These are phyloP conservation scores for Phytophthora citricola DNA, from an alignment of 352 stramenopile species.

Conservation along the genomic window DNA sequence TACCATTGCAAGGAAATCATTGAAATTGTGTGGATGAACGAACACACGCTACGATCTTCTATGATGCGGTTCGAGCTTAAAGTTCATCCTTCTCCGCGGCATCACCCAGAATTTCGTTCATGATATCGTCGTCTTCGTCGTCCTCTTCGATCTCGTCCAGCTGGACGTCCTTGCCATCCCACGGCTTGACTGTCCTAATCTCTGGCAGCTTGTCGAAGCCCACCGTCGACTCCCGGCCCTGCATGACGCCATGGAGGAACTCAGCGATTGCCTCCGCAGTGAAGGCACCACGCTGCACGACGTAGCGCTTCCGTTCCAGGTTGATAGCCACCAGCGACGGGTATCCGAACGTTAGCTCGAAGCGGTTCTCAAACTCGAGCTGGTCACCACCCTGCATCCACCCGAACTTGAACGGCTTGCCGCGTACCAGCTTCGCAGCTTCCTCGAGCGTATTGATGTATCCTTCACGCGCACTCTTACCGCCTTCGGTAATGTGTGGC, in stretches of 20 bases:
- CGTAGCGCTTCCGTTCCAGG: slow-evolving; percentile 84
- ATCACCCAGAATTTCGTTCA: slow-evolving; percentile 83
- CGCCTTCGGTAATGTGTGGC: slow-evolving; percentile 90
- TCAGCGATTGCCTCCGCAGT: slow-evolving; percentile 66
- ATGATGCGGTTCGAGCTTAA: slow-evolving; percentile 39
- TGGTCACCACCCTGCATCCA: slow-evolving; percentile 93
- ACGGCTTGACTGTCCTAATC: slow-evolving; percentile 71
- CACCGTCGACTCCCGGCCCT: slow-evolving; percentile 70
- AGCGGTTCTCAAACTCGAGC: slow-evolving; percentile 78
- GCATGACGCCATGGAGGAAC: slow-evolving; percentile 79
- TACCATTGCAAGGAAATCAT: slow-evolving; percentile 10
- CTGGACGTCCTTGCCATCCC: slow-evolving; percentile 86
- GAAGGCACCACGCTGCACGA: slow-evolving; percentile 84
- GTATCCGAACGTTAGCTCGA: slow-evolving; percentile 92
- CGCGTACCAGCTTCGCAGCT: slow-evolving; percentile 85
- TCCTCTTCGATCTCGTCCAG: slow-evolving; percentile 78
- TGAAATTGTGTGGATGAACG: slow-evolving; percentile 14
- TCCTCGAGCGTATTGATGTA: slow-evolving; percentile 87
- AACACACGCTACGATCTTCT: slow-evolving; percentile 20
- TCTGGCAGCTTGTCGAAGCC: slow-evolving; percentile 65
- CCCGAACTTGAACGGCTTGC: slow-evolving; percentile 92
- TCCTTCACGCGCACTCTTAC: slow-evolving; percentile 81
- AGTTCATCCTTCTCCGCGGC: slow-evolving; percentile 80
- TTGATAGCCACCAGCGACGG: slow-evolving; percentile 91
- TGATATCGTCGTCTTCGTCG: slow-evolving; percentile 87